These are phyloP conservation scores for Fusarium fracticaudum DNA, from an alignment of 2,329 filamentous ascomycete genomes.

Conservation along the genomic window DNA sequence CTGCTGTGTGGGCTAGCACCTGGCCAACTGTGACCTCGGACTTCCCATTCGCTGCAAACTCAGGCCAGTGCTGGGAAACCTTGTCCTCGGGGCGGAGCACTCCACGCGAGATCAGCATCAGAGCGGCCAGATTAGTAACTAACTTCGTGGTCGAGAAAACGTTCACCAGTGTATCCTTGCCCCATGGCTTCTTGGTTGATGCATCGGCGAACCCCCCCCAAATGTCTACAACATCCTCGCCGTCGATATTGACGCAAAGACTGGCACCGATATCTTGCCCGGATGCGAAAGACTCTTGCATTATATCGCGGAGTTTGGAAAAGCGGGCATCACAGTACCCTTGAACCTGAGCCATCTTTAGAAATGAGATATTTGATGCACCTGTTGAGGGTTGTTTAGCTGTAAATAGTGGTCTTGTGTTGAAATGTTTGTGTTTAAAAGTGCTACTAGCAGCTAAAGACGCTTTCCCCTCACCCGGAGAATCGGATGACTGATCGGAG, in stretches of 20 bases:
- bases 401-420: not conserved
- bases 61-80: not conserved
- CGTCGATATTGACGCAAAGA: not conserved
- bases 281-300: not conserved
- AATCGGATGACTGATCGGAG: not conserved
- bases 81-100: not conserved
- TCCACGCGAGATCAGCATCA: not conserved
- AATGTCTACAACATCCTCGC: not conserved
- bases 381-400: not conserved
- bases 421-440: not conserved
- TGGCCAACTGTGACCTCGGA: not conserved
- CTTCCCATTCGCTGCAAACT: not conserved
- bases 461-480: not conserved
- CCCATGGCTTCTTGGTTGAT: not conserved
- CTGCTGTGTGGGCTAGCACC: not conserved
- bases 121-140: not conserved
- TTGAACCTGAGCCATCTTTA: not conserved
- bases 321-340: not conserved
- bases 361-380: not conserved
- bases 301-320: not conserved
- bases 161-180: not conserved
- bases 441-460: not conserved
- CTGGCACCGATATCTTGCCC: not conserved
- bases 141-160: not conserved
- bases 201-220: not conserved